A percentile compares a stretch with the other conserved stretches of the same genome.
phyloP scores from a whole-genome alignment of 352 stramenopile genomes.

The Phytophthora sansomeana region DNA sequence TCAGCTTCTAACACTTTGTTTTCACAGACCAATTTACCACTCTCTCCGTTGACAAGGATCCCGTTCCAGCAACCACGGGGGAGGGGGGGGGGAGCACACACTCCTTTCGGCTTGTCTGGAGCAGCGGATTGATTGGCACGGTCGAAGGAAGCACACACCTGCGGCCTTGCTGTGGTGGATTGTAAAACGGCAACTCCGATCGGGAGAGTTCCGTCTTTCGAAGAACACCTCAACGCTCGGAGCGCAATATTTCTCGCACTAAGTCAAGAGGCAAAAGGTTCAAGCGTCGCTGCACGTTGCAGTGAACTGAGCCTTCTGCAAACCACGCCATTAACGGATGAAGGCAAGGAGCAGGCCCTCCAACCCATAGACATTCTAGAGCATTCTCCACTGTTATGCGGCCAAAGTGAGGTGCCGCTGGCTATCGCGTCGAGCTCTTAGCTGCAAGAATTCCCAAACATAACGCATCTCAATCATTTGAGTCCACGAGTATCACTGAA shows the following conservation, averaged over 20 bases:
- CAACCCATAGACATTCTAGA: conserved; percentile 3
- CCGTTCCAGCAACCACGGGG: background rate
- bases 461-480: conserved; percentile 2
- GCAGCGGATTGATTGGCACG: too few species aligned
- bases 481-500: background rate
- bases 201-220: background rate
- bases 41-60: too few species aligned
- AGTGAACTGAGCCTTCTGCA: conserved; percentile 11
- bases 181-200: background rate
- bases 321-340: conserved; percentile 25
- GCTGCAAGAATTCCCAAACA: background rate
- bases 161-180: background rate
- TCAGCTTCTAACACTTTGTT: too few species aligned
- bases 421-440: too few species aligned
- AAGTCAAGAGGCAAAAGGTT: background rate
- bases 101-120: too few species aligned
- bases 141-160: background rate
- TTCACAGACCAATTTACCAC: too few species aligned
- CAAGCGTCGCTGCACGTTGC: background rate
- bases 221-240: background rate
- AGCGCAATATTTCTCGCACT: background rate
- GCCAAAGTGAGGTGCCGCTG: background rate
- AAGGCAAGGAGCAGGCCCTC: background rate
- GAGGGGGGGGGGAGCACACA: too few species aligned
- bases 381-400: conserved; percentile 1